phyloP scores from a whole-genome alignment of 2,329 filamentous ascomycete species.

The Dothistroma pini region DNA sequence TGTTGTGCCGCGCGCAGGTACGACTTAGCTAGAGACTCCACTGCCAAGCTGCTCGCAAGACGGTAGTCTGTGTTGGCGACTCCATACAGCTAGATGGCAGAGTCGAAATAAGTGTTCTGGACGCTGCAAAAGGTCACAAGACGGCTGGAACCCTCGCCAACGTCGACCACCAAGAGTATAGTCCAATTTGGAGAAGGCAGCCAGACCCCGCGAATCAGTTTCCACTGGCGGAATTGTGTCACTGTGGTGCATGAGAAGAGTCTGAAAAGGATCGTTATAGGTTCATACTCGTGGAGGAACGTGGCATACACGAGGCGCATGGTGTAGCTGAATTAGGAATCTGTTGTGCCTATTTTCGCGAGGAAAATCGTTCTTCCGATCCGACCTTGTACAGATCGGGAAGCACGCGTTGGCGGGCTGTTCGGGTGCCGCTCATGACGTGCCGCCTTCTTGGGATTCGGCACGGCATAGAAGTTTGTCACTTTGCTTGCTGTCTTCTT shows the following conservation, averaged over 20 bases:
- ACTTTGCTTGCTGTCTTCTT: neutral
- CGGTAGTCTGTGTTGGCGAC: neutral
- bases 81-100: neutral
- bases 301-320: slow-evolving; percentile 8
- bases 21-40: neutral
- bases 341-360: neutral
- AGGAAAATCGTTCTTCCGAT: neutral
- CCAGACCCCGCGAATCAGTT: neutral
- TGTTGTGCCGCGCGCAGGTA: neutral
- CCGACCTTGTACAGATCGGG: neutral
- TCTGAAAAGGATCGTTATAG: neutral
- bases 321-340: neutral
- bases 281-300: slow-evolving; percentile 4
- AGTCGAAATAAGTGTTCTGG: neutral
- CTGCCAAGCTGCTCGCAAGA: neutral
- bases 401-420: neutral
- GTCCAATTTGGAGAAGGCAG: neutral
- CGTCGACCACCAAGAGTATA: neutral
- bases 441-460: neutral
- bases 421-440: neutral
- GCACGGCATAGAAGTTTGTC: neutral
- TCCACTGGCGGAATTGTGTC: neutral
- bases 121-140: neutral
- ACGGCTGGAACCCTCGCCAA: neutral
- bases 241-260: neutral